A percentile compares a stretch with the other conserved stretches of the same genome.
Evolutionary conservation across 257 asterid genomes (phyloP).

Genomic region (Nicotiana undulata): DNA sequence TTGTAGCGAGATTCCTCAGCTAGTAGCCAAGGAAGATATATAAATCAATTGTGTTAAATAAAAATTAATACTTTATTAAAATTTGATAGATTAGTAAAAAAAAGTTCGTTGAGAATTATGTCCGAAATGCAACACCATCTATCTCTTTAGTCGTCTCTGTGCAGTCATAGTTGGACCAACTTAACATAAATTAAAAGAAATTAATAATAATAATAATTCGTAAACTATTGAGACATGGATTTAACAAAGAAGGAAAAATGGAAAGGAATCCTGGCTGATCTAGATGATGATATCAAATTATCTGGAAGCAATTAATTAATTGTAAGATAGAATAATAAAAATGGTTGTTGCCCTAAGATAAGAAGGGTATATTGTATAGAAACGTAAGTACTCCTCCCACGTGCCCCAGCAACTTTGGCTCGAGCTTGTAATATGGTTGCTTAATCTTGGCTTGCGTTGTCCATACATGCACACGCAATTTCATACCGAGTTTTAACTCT

Average conservation of each 20-base stretch:
- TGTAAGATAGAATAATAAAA: background rate
- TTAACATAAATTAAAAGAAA: background rate
- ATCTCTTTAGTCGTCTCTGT: too few relatives aligned
- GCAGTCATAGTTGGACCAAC: background rate
- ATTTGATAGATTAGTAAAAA: too few relatives aligned
- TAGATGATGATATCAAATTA: background rate
- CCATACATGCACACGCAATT: background rate
- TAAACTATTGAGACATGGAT: background rate
- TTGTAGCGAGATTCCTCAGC: too few relatives aligned
- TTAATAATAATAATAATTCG: background rate
- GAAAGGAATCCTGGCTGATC: background rate
- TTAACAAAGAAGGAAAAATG: background rate
- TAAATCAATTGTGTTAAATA: too few relatives aligned
- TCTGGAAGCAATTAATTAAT: background rate
- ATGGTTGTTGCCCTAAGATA: background rate
- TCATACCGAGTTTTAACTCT: too few relatives aligned
- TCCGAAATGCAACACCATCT: too few relatives aligned
- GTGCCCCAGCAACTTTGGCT: slow-evolving; percentile 4
- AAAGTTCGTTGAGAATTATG: too few relatives aligned
- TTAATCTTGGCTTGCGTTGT: background rate
- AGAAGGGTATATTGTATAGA: too few relatives aligned
- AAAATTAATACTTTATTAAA: too few relatives aligned
- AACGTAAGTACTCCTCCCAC: background rate
- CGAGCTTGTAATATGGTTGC: background rate
- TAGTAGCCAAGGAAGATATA: too few relatives aligned